Base-by-base conservation (phyloP, 495 filamentous ascomycete genomes). In the Lasiosphaeria hispida region DNA sequence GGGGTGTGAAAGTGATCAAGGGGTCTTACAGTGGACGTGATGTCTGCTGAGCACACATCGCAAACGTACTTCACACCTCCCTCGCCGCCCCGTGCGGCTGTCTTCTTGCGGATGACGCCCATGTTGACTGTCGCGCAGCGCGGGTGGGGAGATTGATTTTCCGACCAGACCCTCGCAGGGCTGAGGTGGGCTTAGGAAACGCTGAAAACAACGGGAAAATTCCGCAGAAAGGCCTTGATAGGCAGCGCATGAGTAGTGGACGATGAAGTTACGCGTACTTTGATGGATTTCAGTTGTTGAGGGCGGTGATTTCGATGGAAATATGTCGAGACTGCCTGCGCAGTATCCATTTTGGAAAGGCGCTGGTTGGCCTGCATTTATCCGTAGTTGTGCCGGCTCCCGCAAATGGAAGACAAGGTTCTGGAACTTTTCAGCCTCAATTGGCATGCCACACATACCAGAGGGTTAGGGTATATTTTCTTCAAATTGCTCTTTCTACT, bases 91-190 rank as follows among this genome's bases (percentile, higher is more conserved):
- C 91, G 84, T 57, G 87, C 83, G 61, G 90, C 89, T 56, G 90
- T 92, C 77, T 96, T 97, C 81, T 96, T 96, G 69, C 91, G 87
- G 75, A 97, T 96, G 69, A 96, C 88, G 67, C 92, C 93, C 93
- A 97, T 97, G 14, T 43, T 66, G 55, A 36, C 34, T 30, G 53
- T 56, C 51, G 55, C 58, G 55, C 34, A 47, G 44, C 43, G 53
- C 41, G 38, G 48, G 59, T 49, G 58, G 55, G 54, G 63, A 58
- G 42, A 45, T 30, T 23, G 53, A 48, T 55, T 59, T 48, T 58
- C 38, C 45, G 56, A 66, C 61, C 57, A 53, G 63, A 56, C 59
- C 48, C 13, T 8, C 30, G 11, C 42, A 44, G 34, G 59, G 47
- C 43, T 39, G 51, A 53, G 45, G 44, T 14, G 53, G 53, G 37